Base-by-base conservation (phyloP, 371 early-diverging fungal species). In the Zopfochytrium polystomum region DNA sequence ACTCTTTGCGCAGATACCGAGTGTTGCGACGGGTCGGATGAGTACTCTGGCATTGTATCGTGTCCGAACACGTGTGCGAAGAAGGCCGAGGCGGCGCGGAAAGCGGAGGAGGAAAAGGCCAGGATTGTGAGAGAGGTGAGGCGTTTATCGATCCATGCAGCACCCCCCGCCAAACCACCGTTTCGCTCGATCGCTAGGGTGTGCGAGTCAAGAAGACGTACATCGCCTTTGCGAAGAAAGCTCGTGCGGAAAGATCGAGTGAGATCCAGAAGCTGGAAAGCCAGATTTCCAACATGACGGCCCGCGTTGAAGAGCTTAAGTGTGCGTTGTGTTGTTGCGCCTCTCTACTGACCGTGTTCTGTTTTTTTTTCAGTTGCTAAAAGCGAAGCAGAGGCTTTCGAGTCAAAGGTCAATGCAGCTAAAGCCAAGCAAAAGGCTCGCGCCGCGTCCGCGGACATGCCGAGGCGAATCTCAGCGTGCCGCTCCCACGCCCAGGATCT, bases 21-120 rank as follows among this genome's bases (percentile, higher is more conserved):
- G 47, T 96, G 97, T 71, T 96, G 97, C 66, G 95, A 95, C 67
- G 97, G 97, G 3, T 82, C 89, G 0, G 96, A 96, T 65, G 97
- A 96, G 69, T 84, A 80, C 58, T 71, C 72, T 26, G 81, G 82
- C 0, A 11, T n/a, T 25, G 72, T 79, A 1, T 25, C 55, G 4
- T 96, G 96, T 60, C 85, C 87, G 22, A 80, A 94, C 70, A 69
- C 63, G 3, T 96, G 96, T 60, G 74, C 72, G 20, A 70, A 84
- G 52, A 71, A 83, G 2, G 90, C 84, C 1, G 71, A 54, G 22
- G 74, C 52, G 42, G 42, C 57, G 35, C 47, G 58, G 43, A 62
- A 66, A 53, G 43, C 57, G 44, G 33, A 51, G 27, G 46, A 46
- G 1, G 62, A 64, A 52, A 29, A 51, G 52, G 50, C 38, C 25